Evolutionary conservation across 2,329 filamentous ascomycete species (phyloP).

Genomic region (Nothopassalora personata): DNA sequence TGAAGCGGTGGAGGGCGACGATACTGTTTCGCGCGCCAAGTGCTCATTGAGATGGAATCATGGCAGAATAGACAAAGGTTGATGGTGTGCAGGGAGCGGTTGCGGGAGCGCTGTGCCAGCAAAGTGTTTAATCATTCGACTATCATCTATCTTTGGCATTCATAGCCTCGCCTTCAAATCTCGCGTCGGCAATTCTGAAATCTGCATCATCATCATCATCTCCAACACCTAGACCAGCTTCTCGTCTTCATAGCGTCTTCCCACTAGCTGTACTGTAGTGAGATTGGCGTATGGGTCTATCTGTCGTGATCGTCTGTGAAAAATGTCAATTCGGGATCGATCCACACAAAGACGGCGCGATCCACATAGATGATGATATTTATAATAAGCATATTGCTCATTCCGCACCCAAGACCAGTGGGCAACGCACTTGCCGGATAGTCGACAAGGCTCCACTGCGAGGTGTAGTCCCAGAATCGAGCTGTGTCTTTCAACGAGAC

Average conservation of each 20-base stretch:
- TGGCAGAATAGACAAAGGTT: no score
- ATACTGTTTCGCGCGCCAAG: no score
- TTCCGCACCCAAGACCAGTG: slow-evolving; percentile 45
- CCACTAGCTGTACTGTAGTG: slow-evolving; percentile 54
- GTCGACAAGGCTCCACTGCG: slow-evolving; percentile 64
- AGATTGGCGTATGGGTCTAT: slow-evolving; percentile 48
- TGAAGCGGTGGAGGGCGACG: background rate
- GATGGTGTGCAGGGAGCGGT: no score
- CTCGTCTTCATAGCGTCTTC: slow-evolving; percentile 51
- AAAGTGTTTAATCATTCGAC: no score
- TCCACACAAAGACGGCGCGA: slow-evolving; percentile 1
- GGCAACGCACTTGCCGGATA: slow-evolving; percentile 55
- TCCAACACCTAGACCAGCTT: slow-evolving; percentile 43
- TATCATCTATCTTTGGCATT: background rate
- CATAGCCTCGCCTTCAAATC: background rate
- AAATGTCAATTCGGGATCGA: background rate
- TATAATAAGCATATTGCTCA: slow-evolving; percentile 45
- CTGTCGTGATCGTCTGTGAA: slow-evolving; percentile 34
- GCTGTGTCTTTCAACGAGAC: slow-evolving; percentile 52
- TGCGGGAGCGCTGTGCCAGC: background rate
- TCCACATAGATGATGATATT: slow-evolving; percentile 41
- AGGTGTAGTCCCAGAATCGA: slow-evolving; percentile 60
- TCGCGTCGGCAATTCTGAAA: background rate
- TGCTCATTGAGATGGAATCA: no score
- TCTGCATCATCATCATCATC: slow-evolving; percentile 31